A percentile compares a stretch with the other conserved stretches of the same genome.
Evolutionary conservation across 2,329 filamentous ascomycete genomes (phyloP).

Genomic region (Paecilomyces sp.): DNA sequence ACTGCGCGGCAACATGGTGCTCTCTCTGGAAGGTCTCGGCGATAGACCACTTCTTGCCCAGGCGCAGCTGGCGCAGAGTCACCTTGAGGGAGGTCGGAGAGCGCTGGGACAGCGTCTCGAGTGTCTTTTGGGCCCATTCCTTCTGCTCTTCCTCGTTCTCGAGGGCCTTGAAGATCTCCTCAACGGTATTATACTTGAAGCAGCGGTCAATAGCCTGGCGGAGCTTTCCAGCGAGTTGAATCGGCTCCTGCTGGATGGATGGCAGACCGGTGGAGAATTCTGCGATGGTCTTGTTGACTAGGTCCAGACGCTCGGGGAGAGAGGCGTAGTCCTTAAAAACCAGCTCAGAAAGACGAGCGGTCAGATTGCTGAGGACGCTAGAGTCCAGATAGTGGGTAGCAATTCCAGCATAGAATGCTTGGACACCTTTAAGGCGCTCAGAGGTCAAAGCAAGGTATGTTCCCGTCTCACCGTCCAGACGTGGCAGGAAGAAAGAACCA

Average conservation of each 20-base stretch:
- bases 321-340: constrained; percentile 72
- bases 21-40: constrained; percentile 78
- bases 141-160: constrained; percentile 47
- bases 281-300: constrained; percentile 82
- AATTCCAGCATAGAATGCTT: constrained; percentile 83
- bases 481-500: constrained; percentile 88
- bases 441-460: constrained; percentile 93
- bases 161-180: constrained; percentile 64
- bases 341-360: constrained; percentile 80
- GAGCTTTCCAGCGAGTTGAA: constrained; percentile 60
- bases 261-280: constrained; percentile 87
- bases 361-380: constrained; percentile 71
- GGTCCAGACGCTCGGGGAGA: constrained; percentile 55
- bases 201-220: constrained; percentile 79
- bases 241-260: constrained; percentile 50
- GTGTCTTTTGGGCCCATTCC: constrained; percentile 72
- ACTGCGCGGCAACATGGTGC: constrained; percentile 72
- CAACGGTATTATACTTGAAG: constrained; percentile 61
- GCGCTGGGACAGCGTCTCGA: constrained; percentile 65
- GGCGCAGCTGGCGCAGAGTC: constrained; percentile 71
- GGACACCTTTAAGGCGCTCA: constrained; percentile 70
- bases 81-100: constrained; percentile 86
- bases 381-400: constrained; percentile 97
- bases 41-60: constrained; percentile 71
- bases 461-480: constrained; percentile 77